Base-by-base conservation (phyloP, 2,329 filamentous ascomycete genomes). In the Scytalidium sp. region DNA sequence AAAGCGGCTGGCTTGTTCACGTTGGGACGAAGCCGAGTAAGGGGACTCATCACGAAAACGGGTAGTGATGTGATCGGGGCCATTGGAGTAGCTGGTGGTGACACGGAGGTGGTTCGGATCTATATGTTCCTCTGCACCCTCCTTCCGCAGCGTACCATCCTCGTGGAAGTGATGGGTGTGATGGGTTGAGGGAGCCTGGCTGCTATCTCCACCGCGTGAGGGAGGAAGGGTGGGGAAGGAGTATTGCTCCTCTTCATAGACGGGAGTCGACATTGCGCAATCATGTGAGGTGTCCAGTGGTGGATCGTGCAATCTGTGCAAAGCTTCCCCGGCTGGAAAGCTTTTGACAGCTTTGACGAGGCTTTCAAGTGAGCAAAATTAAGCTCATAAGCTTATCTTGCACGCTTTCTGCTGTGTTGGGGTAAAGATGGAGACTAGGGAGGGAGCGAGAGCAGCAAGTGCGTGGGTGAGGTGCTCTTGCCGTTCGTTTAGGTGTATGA, bases 1-100 rank as follows among this genome's bases (percentile, higher is more conserved):
- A 23, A 88, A 68, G 43, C 83, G 73, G 52, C 75, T 74, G 5
- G 79, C 75, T 59, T 84, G 74, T 64, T 87, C 84, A 36, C 83
- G 75, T 15, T 72, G 74, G 50, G 76, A 73, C 0, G 80, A 81
- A 1, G 79, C 76, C 1, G 83, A 84, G 39, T 60, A 51, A 3
- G 64, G 59, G 1, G 58, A 61, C 11, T n/a, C 15, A 11, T 43
- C 41, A 19, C 46, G 50, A 20, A 43, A 56, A 60, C 52, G 64
- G 50, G 13, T 58, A 22, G 46, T 52, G 19, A 55, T 22, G 21
- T 56, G 45, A 27, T 67, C 63, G n/a, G 55, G 54, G 41, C 59
- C 59, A 62, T 62, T 40, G 45, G 59, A 47, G 63, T 72, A 65
- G 49, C 69, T 71, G 3, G 74, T 76, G 17, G 76, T 67, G 19